Evolutionary conservation across 2,329 filamentous ascomycete genomes (phyloP).

Genomic region (Xylariomycetidae sp.): DNA sequence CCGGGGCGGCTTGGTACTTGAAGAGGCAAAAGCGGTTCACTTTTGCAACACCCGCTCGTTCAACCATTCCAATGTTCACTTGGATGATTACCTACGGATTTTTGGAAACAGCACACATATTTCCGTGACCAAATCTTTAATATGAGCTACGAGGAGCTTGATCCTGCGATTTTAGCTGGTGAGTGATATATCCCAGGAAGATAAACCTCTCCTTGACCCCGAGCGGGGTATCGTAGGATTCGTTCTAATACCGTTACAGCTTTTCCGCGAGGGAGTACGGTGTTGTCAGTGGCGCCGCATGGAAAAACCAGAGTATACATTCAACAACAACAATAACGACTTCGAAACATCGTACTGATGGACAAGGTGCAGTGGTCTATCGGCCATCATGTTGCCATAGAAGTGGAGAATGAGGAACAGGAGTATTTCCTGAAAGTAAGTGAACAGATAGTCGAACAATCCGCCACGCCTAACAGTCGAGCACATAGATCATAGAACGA

Average conservation of each 20-base stretch:
- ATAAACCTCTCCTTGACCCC: no score
- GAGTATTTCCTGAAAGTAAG: conserved; percentile 13
- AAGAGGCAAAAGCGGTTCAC: no score
- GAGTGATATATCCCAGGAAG: no score
- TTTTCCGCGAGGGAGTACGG: neutral
- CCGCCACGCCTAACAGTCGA: neutral
- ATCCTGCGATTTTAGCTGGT: conserved; percentile 2
- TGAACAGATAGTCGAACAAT: neutral
- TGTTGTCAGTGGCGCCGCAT: conserved; percentile 2
- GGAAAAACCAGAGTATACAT: conserved; percentile 2
- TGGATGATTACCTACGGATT: neutral
- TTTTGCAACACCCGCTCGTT: no score
- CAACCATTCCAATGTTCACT: neutral
- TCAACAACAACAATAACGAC: neutral
- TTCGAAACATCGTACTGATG: neutral
- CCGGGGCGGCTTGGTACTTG: no score
- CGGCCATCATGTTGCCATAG: conserved; percentile 5
- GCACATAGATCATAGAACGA: conserved; percentile 12
- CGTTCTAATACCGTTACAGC: neutral
- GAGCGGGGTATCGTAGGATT: neutral
- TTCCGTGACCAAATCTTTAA: neutral
- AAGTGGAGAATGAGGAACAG: conserved; percentile 7
- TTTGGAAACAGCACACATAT: no score
- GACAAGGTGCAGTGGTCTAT: conserved; percentile 2
- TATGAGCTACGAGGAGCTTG: conserved; percentile 2